Evolutionary conservation across 192 early-diverging fungal genomes (phyloP).

Genomic region (Helicostylum pulchrum): DNA sequence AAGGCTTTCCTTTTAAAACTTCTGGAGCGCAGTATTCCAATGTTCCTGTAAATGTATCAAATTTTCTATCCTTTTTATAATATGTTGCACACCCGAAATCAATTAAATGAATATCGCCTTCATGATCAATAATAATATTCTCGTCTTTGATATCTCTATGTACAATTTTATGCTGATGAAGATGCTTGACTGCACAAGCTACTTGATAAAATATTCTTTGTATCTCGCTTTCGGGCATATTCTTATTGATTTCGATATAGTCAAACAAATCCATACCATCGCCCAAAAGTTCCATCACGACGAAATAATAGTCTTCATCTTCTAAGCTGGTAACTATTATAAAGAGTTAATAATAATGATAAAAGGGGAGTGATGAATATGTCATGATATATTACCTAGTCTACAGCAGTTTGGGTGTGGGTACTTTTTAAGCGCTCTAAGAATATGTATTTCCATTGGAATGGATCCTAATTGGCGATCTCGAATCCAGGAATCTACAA

Average conservation of each 20-base stretch:
- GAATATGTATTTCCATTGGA: constrained; percentile 70
- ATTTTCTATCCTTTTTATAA: constrained; percentile 49
- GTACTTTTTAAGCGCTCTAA: constrained; percentile 41
- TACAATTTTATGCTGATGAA: constrained; percentile 59
- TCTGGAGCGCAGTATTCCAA: constrained; percentile 79
- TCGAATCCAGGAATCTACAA: constrained; percentile 42
- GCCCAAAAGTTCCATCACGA: constrained; percentile 57
- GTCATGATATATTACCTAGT: constrained; percentile 16
- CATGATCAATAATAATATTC: constrained; percentile 69
- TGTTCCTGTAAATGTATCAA: constrained; percentile 80
- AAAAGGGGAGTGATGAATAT: constrained; percentile 35
- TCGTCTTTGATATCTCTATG: constrained; percentile 86
- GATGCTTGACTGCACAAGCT: constrained; percentile 37
- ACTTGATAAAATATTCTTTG: constrained; percentile 43
- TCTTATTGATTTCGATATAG: constrained; percentile 45
- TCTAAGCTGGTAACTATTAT: constrained; percentile 61
- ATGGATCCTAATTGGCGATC: constrained; percentile 55
- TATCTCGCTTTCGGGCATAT: constrained; percentile 38
- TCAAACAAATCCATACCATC: constrained; percentile 49
- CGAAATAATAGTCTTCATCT: constrained; percentile 65
- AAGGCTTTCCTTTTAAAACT: constrained; percentile 79
- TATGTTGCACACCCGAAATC: constrained; percentile 84
- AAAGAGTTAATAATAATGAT: constrained; percentile 16
- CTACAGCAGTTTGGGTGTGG: constrained; percentile 14
- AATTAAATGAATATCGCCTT: constrained; percentile 66